Conservation (phyloP, 192 early-diverging fungal species). For the Coemansia nantahalensis region DNA sequence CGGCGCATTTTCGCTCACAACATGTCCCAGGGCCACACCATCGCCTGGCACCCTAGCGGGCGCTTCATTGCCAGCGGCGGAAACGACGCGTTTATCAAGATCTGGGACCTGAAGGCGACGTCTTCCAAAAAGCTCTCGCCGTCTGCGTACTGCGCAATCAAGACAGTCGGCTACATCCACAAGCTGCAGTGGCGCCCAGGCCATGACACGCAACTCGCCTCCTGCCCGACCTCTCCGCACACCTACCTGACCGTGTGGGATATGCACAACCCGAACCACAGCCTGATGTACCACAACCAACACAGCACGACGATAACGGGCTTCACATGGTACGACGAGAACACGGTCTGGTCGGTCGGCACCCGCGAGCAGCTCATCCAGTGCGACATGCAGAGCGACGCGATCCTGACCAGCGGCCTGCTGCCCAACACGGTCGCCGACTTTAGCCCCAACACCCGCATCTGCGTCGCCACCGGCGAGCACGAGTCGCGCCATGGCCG, state of each 20-base stretch:
- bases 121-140: conserved; percentile 23
- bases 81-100: conserved; percentile 41
- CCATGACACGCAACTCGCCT: conserved; percentile 49
- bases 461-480: conserved; percentile 32
- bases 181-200: conserved; percentile 52
- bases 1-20: too few relatives aligned
- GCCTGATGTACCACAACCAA: conserved; percentile 43
- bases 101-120: conserved; percentile 46
- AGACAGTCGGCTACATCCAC: conserved; percentile 25
- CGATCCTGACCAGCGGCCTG: conserved; percentile 28
- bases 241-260: conserved; percentile 49
- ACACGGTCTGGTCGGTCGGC: conserved; percentile 38
- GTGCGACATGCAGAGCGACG: conserved; percentile 44
- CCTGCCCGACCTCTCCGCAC: conserved; percentile 28
- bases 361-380: conserved; percentile 26
- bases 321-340: conserved; percentile 49
- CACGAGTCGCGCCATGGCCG: background rate
- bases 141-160: conserved; percentile 33
- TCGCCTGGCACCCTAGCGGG: conserved; percentile 51
- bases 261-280: conserved; percentile 48
- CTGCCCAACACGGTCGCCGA: conserved; percentile 24
- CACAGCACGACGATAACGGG: conserved; percentile 23
- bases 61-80: conserved; percentile 49
- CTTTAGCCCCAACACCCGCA: conserved; percentile 21
- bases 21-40: conserved; percentile 24